Base-by-base conservation (phyloP, 2,329 filamentous ascomycete genomes). In the Phialocephala sp. region DNA sequence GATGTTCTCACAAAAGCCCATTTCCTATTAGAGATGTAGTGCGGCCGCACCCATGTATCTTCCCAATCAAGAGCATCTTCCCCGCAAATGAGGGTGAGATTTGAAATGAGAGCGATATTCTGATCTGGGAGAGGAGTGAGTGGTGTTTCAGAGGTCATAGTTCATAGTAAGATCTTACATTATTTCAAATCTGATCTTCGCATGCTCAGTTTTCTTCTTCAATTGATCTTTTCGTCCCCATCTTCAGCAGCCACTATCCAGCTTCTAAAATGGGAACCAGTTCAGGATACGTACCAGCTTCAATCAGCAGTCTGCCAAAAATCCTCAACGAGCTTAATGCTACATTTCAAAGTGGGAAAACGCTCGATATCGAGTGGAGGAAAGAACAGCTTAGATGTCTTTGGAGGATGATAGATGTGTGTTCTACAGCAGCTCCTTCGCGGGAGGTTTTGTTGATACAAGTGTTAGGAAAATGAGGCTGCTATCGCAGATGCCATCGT, bases 361-460 rank as follows among this genome's bases (percentile, higher is more conserved):
- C 52, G 11, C 24, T 35, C 15, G 27, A 18, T 8, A 22, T 55
- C 18, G 52, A 55, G 20, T 55, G 52, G 52, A 12, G 52, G 35
- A 55, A 55, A 20, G 52, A 55, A 37, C 52, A 55, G 15, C 15
- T 55, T 8, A 55, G 52, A 14, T 20, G 11, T 8, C 52, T 55
- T 11, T 55, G 52, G 52, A 35, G 52, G 14, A 36, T 55, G 52
- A 15, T 55, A 27, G 52, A 55, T 36, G 52, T 55, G 1, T 8
- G 52, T 36, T 36, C 11, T 1, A 4, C 11, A 14, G 5, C 36
- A 35, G 20, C 8, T 4, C 11, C 4, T 18, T 11, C 24, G 9
- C n/a, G 11, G 12, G 2, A 11, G 12, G 9, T 20, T 18, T 55
- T 27, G 5, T 32, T 32, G 32, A 55, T 20, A 2, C 18, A 5